Base-by-base conservation (phyloP, 2,329 filamentous ascomycete genomes). In the Elsinoe ampelina region DNA sequence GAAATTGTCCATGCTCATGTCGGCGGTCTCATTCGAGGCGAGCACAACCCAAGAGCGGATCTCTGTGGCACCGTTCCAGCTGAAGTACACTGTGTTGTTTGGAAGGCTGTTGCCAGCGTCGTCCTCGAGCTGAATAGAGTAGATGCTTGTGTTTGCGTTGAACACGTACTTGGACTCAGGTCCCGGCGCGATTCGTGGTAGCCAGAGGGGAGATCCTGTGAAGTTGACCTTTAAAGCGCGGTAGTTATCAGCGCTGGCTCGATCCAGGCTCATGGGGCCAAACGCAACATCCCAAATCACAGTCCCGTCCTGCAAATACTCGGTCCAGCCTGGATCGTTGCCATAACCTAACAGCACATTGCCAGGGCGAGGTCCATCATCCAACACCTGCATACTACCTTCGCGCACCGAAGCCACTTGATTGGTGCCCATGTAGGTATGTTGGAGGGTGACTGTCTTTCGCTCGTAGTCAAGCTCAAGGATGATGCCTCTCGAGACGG, bases 301-400 rank as follows among this genome's bases (percentile, higher is more conserved):
- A 5, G 72, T 66, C 2, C 79, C 79, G n/a, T 75, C 69, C 1
- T 67, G 58, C 0, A 69, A 68, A 61, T 76, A 63, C 50, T 75
- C 73, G 1, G 71, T 71, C 4, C 69, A 66, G 12, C 70, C 67
- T 2, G 63, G 64, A 12, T 67, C 64, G 58, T 70, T 64, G 2
- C 80, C 80, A 74, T 79, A 83, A 56, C 78, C 78, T 19, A 83
- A 72, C 11, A 83, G 64, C 2, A 77, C 74, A 57, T 81, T 77
- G 35, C 75, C 75, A 6, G 19, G 10, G 5, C 7, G 13, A 8
- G 38, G 52, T 11, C 17, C 22, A 54, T 76, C 76, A 0, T 75
- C 72, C 0, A 83, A 71, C 1, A 77, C 64, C 60, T 84, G 80
- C 8, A 77, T 75, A 42, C 72, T 75, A 2, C 76, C 76, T 59